phyloP scores from a whole-genome alignment of 1,139 yeast species.

The Taphrina wiesneri region DNA sequence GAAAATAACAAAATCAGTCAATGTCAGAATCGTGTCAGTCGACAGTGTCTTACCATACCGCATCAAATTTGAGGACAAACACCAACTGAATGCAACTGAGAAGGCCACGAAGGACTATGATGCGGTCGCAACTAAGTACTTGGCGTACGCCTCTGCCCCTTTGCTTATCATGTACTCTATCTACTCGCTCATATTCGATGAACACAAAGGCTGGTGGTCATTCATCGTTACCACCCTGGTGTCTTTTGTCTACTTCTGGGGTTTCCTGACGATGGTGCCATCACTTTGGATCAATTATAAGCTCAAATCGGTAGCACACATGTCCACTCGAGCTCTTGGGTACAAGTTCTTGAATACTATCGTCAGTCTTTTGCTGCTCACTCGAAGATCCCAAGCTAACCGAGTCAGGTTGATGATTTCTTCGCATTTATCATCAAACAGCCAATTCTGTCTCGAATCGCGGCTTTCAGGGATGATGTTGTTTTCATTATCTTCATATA shows the following conservation, averaged over 20 bases:
- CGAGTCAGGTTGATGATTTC: constrained; percentile 45
- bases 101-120: constrained; percentile 50
- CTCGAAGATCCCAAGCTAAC: background rate
- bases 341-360: constrained; percentile 50
- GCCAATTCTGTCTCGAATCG: constrained; percentile 43
- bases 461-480: constrained; percentile 50
- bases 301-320: constrained; percentile 50
- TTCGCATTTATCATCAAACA: constrained; percentile 50
- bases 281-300: constrained; percentile 50
- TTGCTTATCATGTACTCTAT: constrained; percentile 47
- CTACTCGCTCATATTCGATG: constrained; percentile 48
- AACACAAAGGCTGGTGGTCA: constrained; percentile 51
- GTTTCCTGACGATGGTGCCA: constrained; percentile 49
- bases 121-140: constrained; percentile 48
- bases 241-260: constrained; percentile 51
- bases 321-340: constrained; percentile 50
- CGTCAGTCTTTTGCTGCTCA: constrained; percentile 34
- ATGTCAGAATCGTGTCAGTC: constrained; percentile 42
- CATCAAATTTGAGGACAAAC: constrained; percentile 45
- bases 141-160: constrained; percentile 48
- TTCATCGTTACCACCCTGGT: constrained; percentile 49
- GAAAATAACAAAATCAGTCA: constrained; percentile 49
- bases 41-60: constrained; percentile 40
- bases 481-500: constrained; percentile 49
- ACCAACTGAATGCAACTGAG: constrained; percentile 47